Evolutionary conservation across 2,329 filamentous ascomycete genomes (phyloP).

Genomic region (Nannizzia gypsea): DNA sequence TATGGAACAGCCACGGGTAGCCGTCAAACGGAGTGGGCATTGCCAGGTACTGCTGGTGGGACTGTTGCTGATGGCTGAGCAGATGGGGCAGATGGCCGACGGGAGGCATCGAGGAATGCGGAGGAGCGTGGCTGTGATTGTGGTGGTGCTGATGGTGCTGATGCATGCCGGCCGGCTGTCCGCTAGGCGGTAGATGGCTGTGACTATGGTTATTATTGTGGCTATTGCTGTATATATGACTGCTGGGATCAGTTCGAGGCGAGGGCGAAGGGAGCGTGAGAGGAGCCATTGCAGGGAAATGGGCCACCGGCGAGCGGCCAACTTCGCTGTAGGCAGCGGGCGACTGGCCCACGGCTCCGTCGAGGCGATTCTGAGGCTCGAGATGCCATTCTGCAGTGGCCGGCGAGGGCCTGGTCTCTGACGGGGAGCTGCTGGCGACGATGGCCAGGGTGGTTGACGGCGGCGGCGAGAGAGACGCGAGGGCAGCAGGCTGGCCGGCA

Average conservation of each 20-base stretch:
- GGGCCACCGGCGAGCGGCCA: not conserved
- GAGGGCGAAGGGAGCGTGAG: conserved; percentile 10
- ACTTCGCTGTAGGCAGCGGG: not conserved
- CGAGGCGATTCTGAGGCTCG: not conserved
- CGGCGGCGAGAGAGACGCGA: not conserved
- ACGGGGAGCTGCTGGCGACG: not conserved
- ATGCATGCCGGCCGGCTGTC: too few species aligned
- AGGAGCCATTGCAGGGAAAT: conserved; percentile 1
- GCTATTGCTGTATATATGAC: not conserved
- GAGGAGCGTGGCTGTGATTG: conserved; percentile 4
- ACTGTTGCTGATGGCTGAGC: not conserved
- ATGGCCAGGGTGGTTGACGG: not conserved
- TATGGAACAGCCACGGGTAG: conserved; percentile 14
- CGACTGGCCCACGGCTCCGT: not conserved
- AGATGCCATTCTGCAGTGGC: conserved; percentile 5
- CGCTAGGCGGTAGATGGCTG: not conserved
- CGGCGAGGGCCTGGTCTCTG: not conserved
- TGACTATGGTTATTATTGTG: not conserved
- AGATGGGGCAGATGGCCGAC: conserved; percentile 7
- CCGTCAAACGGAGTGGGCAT: conserved; percentile 7
- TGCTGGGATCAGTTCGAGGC: conserved; percentile 3
- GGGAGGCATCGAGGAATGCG: not conserved
- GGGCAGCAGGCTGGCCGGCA: not conserved
- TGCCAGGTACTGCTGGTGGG: conserved; percentile 6
- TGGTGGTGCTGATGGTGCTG: too few species aligned